phyloP scores from a whole-genome alignment of 1,284 basidiomycete species.

The Malassezia vespertilionis region DNA sequence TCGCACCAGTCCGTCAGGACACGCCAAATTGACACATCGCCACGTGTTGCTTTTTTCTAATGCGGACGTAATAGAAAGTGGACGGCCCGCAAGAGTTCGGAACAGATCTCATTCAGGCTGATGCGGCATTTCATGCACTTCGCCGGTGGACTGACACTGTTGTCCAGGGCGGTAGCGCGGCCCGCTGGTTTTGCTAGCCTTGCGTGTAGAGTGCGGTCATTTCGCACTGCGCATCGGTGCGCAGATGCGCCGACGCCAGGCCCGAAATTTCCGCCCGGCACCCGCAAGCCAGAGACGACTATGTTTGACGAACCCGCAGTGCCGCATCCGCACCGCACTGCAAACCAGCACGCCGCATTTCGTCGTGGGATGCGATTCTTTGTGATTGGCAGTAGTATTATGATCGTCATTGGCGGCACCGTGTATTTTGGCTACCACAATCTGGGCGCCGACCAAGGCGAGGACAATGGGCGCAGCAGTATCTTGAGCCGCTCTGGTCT shows the following conservation, averaged over 20 bases:
- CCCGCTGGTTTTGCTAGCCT: too few relatives aligned
- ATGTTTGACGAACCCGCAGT: slow-evolving; percentile 44
- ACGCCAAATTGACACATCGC: too few relatives aligned
- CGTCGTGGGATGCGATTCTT: slow-evolving; percentile 20
- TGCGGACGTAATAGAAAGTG: too few relatives aligned
- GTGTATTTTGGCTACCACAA: slow-evolving; percentile 21
- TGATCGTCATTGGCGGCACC: slow-evolving; percentile 15
- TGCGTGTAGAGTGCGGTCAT: not conserved
- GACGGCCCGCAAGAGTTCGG: too few relatives aligned
- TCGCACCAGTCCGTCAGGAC: too few relatives aligned
- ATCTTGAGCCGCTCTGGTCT: not conserved
- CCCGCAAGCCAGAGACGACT: slow-evolving; percentile 27
- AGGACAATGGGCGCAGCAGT: not conserved
- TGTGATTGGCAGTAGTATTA: slow-evolving; percentile 7
- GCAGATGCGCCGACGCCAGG: slow-evolving; percentile 22
- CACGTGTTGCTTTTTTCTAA: too few relatives aligned
- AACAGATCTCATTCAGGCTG: too few relatives aligned
- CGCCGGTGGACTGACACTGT: too few relatives aligned
- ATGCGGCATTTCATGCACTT: too few relatives aligned
- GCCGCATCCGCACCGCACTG: slow-evolving; percentile 38
- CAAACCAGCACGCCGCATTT: slow-evolving; percentile 36
- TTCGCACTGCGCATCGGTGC: not conserved
- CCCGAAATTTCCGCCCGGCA: slow-evolving; percentile 35
- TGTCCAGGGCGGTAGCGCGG: too few relatives aligned
- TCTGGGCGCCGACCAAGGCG: slow-evolving; percentile 26